A percentile compares a stretch with the other conserved stretches of the same genome.
Evolutionary conservation across 2,329 filamentous ascomycete genomes (phyloP).

Genomic region (Alternaria gansuensis): DNA sequence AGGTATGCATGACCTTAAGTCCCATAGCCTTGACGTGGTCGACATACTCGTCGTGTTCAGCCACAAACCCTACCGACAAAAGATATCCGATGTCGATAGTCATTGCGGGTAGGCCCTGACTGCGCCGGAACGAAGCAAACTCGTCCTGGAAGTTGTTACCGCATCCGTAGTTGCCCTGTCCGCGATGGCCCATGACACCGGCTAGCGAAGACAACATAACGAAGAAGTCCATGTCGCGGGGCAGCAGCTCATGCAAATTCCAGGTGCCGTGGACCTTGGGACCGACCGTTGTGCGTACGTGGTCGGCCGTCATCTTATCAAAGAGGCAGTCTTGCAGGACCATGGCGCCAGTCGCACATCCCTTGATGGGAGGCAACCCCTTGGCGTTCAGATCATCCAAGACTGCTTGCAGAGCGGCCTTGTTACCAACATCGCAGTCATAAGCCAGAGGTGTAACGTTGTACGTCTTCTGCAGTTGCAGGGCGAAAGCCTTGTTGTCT

Average conservation of each 20-base stretch:
- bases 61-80: constrained; percentile 39
- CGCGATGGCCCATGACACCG: constrained; percentile 30
- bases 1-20: constrained; percentile 19
- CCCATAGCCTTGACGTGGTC: constrained; percentile 21
- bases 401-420: constrained; percentile 8
- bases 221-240: constrained; percentile 35
- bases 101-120: constrained; percentile 47
- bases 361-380: constrained; percentile 37
- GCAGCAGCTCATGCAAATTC: constrained; percentile 35
- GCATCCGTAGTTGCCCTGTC: constrained; percentile 35
- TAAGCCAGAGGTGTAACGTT: constrained; percentile 5
- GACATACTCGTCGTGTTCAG: constrained; percentile 20
- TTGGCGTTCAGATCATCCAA: constrained; percentile 6
- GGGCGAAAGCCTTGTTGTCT: constrained; percentile 10
- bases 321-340: constrained; percentile 29
- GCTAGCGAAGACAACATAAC: constrained; percentile 32
- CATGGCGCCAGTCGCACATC: constrained; percentile 43
- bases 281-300: constrained; percentile 11
- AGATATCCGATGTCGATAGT: constrained; percentile 38
- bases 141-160: constrained; percentile 36
- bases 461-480: constrained; percentile 11
- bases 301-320: constrained; percentile 23
- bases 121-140: constrained; percentile 29
- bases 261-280: constrained; percentile 50
- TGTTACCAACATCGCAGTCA: constrained; percentile 10